A percentile compares a stretch with the other conserved stretches of the same genome.
Conservation (phyloP, 805 yeast genomes). For the Kregervanrija pseudodelftensis region DNA sequence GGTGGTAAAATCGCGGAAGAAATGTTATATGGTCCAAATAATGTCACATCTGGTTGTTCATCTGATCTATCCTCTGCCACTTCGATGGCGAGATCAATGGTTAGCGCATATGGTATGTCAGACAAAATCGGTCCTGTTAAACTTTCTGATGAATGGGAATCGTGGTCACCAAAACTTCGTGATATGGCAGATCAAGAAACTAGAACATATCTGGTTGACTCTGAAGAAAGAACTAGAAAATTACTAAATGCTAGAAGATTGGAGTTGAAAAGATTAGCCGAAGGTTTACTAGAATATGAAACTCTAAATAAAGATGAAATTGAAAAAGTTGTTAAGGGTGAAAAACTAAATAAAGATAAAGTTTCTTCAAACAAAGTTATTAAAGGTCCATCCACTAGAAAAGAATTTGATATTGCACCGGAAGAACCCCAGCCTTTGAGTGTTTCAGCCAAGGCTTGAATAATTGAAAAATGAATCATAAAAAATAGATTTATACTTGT, state of each 20-base stretch:
- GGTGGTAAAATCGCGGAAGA: slow-evolving; percentile 99
- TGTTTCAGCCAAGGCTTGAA: slow-evolving; percentile 17
- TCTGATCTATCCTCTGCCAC: slow-evolving; percentile 89
- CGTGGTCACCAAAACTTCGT: slow-evolving; percentile 86
- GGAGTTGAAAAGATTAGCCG: slow-evolving; percentile 83
- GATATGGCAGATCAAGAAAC: slow-evolving; percentile 93
- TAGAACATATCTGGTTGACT: slow-evolving; percentile 59
- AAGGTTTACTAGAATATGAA: slow-evolving; percentile 91
- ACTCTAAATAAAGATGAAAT: slow-evolving; percentile 89
- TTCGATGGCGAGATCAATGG: slow-evolving; percentile 92
- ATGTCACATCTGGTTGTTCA: slow-evolving; percentile 93
- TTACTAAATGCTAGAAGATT: slow-evolving; percentile 52
- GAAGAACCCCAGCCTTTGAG: slow-evolving; percentile 22
- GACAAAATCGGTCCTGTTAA: slow-evolving; percentile 88
- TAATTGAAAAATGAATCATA: neutral
- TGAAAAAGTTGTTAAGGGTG: slow-evolving; percentile 78
- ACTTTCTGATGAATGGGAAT: slow-evolving; percentile 85
- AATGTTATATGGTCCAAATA: slow-evolving; percentile 79
- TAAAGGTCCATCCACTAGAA: slow-evolving; percentile 31
- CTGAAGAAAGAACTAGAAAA: slow-evolving; percentile 74
- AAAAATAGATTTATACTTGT: neutral
- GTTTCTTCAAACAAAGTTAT: slow-evolving; percentile 70
- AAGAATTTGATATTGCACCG: slow-evolving; percentile 29
- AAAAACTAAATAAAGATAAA: slow-evolving; percentile 59
- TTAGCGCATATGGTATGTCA: slow-evolving; percentile 94